A percentile compares a stretch with the other conserved stretches of the same genome.
phyloP scores from a whole-genome alignment of 306 rosid species.

The Trifolium subterraneum region DNA sequence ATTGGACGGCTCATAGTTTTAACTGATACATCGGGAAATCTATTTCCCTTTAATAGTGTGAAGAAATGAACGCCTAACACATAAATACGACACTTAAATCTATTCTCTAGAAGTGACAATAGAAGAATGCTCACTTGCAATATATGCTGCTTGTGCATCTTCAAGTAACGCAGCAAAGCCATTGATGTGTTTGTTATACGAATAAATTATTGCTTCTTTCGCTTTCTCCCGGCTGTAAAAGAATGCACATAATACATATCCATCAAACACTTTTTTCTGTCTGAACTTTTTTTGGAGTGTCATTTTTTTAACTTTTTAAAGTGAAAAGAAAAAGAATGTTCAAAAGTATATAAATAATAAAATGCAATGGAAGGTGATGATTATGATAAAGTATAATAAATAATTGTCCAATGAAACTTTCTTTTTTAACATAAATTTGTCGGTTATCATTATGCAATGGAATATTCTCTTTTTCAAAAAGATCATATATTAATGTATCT shows the following conservation, averaged over 20 bases:
- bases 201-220: constrained; percentile 54
- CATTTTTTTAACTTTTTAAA: background rate
- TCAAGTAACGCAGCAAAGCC: constrained; percentile 49
- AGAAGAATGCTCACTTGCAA: constrained; percentile 55
- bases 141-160: constrained; percentile 43
- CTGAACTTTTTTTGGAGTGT: background rate
- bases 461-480: no score
- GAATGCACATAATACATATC: no score
- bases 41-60: no score
- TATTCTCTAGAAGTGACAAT: background rate
- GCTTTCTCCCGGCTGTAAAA: constrained; percentile 45
- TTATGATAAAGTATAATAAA: background rate
- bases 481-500: no score
- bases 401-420: background rate
- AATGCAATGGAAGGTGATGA: background rate
- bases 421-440: no score
- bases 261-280: no score
- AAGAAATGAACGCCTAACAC: no score
- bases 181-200: constrained; percentile 51
- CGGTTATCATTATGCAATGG: no score
- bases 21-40: no score
- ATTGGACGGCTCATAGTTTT: no score
- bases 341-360: background rate
- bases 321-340: background rate
- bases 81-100: no score